Conservation (phyloP, 495 filamentous ascomycete genomes). For the Bacidia gigantensis region DNA sequence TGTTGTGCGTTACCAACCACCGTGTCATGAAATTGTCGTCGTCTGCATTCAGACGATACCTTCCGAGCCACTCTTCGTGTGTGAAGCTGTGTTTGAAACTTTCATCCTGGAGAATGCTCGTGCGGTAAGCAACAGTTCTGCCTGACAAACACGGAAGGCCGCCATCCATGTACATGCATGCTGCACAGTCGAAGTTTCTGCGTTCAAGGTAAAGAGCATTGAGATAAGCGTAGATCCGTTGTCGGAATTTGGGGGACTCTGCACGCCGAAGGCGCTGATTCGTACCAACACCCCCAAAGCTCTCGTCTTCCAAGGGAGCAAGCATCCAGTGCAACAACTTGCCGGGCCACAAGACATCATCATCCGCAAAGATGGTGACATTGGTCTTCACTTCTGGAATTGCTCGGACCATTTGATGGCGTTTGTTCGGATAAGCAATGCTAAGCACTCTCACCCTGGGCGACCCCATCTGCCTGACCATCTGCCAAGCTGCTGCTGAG, state of each 20-base stretch:
- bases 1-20: constrained; percentile 62
- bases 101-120: constrained; percentile 63
- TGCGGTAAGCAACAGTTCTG: constrained; percentile 70
- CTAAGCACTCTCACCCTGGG: constrained; percentile 40
- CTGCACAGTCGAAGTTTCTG: constrained; percentile 79
- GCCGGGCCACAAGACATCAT: constrained; percentile 73
- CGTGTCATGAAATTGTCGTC: constrained; percentile 78
- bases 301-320: constrained; percentile 66
- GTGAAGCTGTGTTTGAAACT: constrained; percentile 60
- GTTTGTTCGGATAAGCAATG: constrained; percentile 59
- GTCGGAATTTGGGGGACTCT: constrained; percentile 37
- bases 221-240: constrained; percentile 59
- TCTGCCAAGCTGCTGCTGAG: constrained; percentile 36
- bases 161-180: constrained; percentile 73
- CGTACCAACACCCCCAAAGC: constrained; percentile 69
- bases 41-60: constrained; percentile 63
- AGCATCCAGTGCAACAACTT: constrained; percentile 71
- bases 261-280: constrained; percentile 65
- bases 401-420: constrained; percentile 67
- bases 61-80: constrained; percentile 49
- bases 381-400: constrained; percentile 61
- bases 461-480: constrained; percentile 38
- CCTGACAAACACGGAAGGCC: constrained; percentile 82
- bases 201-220: constrained; percentile 72
- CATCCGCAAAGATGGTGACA: constrained; percentile 73